Evolutionary conservation across 768 basidiomycete species (phyloP), one percentile per base, ranked within the genome.

Genomic region (Mycena pura): DNA sequence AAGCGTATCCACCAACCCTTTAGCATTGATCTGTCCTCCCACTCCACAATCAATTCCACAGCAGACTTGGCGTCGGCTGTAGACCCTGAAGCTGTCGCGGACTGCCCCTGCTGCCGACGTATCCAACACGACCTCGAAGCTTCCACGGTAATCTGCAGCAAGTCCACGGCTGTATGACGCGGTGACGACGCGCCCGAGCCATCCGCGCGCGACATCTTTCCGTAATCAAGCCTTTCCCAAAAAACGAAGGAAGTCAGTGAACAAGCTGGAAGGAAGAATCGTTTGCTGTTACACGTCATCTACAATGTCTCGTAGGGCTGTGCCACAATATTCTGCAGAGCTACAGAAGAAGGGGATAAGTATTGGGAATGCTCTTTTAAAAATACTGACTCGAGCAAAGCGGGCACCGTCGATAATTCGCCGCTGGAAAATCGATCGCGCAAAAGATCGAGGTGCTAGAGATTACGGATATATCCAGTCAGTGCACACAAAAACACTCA

Each of bases 271-370:
- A 36, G 10, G 15, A 24, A 15, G 25, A 22, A 19, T 25, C 14
- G 43, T 36, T 7, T 24, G 11, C 5, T 51, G 45, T 34, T 27
- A 63, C 62, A 63, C 52, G 25, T 63, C 52, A 40, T 59, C 53
- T 14, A 59, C 53, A 17, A 63, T 59, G 5, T 47, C 62, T 6
- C 57, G 36, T 3, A 63, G 51, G 6, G 57, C 52, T n/a, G 41
- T n/a, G 25, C 62, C 57, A 27, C 62, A 63, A 27, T 29, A 59
- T 34, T 63, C 62, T 3, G 62, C 62, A 22, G 57, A 58, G 45
- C 62, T 63, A 14, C 24, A 28, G 9, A 34, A 22, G 3, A 9
- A 27, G 21, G 29, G 45, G 15, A 17, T 11, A 50, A 8, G 21
- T 11, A 22, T 14, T n/a, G 15, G n/a, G n/a, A n/a, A n/a, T n/a